Conservation (phyloP, 2,329 filamentous ascomycete genomes). For the Phialemonium atrogriseum region DNA sequence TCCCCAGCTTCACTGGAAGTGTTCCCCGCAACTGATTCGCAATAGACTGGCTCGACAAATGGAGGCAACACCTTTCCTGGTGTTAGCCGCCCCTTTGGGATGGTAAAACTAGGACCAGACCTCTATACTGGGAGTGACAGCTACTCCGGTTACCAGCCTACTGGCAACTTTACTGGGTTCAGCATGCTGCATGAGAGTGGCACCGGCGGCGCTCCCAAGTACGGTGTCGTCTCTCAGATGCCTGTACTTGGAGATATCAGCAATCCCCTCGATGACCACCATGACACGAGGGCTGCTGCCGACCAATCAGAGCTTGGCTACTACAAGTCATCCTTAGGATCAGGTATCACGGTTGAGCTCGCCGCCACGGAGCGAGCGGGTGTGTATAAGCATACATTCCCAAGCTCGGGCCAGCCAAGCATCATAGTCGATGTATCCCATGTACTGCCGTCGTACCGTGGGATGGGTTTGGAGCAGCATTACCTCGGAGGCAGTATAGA, state of each 20-base stretch:
- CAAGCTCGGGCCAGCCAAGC: slow-evolving; percentile 26
- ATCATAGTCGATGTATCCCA: slow-evolving; percentile 59
- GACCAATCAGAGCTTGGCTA: slow-evolving; percentile 51
- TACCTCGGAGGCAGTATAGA: slow-evolving; percentile 53
- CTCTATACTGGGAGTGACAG: slow-evolving; percentile 38
- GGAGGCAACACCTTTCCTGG: slow-evolving; percentile 44
- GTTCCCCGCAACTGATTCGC: slow-evolving; percentile 1
- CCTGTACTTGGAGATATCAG: slow-evolving; percentile 39
- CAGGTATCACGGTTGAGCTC: slow-evolving; percentile 49
- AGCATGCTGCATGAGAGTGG: slow-evolving; percentile 59
- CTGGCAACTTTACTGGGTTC: slow-evolving; percentile 49
- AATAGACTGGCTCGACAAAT: slow-evolving; percentile 33
- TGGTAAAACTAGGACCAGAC: slow-evolving; percentile 42
- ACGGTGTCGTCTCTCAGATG: slow-evolving; percentile 56
- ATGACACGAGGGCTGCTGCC: slow-evolving; percentile 41
- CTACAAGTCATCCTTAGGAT: slow-evolving; percentile 47
- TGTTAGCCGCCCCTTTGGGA: slow-evolving; percentile 36
- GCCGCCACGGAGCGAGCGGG: slow-evolving; percentile 48
- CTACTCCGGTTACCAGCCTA: slow-evolving; percentile 43
- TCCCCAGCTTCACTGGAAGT: slow-evolving; percentile 4
- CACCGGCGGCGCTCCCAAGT: slow-evolving; percentile 62
- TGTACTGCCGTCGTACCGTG: slow-evolving; percentile 53
- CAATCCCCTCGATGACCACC: slow-evolving; percentile 48
- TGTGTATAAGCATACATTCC: slow-evolving; percentile 54
- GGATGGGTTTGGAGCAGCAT: slow-evolving; percentile 51